Percentiles rank a stretch among this genome's conserved stretches.
Conservation (phyloP, 345 rosid genomes). For the Hypericum perforatum region DNA sequence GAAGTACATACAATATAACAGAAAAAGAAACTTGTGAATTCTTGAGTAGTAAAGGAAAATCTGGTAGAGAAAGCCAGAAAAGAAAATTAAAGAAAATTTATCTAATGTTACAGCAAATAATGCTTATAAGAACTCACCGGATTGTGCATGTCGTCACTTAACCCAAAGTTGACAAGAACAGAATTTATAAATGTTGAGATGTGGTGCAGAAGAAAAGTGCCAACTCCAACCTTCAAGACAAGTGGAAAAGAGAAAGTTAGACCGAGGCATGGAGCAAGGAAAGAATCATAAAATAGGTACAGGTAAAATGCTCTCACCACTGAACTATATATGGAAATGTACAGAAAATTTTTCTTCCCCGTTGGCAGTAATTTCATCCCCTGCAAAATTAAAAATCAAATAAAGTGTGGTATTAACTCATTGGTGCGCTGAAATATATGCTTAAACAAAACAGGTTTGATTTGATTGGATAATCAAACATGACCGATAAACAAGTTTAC, state of each 20-base stretch:
- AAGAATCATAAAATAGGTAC: neutral
- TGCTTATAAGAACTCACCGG: constrained; percentile 40
- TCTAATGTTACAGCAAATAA: neutral
- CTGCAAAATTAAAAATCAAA: constrained; percentile 21
- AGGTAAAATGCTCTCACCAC: constrained; percentile 34
- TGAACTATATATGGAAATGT: constrained; percentile 59
- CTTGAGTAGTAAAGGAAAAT: no score
- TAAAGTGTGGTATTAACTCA: neutral
- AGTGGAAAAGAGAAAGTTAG: constrained; percentile 13
- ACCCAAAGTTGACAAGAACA: constrained; percentile 68
- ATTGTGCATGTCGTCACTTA: constrained; percentile 88
- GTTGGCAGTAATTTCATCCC: constrained; percentile 73
- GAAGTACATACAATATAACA: no score
- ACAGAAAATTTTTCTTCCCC: constrained; percentile 55
- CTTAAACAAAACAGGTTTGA: neutral
- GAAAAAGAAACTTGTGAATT: no score
- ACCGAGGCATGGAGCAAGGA: constrained; percentile 8
- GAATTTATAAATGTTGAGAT: constrained; percentile 65
- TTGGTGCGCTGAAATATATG: neutral
- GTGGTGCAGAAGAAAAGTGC: constrained; percentile 73
- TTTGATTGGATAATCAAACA: neutral
- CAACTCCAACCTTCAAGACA: constrained; percentile 65
- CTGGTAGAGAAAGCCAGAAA: no score
- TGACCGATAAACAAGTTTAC: constrained; percentile 3
- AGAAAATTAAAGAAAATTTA: neutral